Conservation (phyloP, 352 stramenopile species). For the Globisporangium cederbergense region DNA sequence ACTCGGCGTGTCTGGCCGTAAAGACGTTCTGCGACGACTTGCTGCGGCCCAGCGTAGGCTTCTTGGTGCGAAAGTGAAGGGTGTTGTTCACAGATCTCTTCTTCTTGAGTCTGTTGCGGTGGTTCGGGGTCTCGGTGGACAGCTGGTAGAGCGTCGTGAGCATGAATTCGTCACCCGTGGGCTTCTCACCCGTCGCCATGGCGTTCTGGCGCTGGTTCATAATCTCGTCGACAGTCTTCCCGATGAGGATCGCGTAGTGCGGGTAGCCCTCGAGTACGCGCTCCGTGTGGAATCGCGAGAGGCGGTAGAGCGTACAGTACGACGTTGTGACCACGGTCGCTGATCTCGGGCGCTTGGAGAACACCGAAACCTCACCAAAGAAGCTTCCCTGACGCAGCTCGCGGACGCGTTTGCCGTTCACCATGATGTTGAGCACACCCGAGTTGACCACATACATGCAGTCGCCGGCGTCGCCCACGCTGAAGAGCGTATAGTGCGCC, state of each 20-base stretch:
- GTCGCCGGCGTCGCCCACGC: slow-evolving; percentile 43
- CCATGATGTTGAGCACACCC: slow-evolving; percentile 54
- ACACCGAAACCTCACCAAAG: slow-evolving; percentile 66
- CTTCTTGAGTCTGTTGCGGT: slow-evolving; percentile 12
- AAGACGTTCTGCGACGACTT: slow-evolving; percentile 44
- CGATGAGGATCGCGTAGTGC: slow-evolving; percentile 39
- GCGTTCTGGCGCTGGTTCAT: slow-evolving; percentile 29
- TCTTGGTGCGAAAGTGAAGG: not conserved
- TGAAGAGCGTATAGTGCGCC: slow-evolving; percentile 46
- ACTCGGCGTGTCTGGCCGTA: slow-evolving; percentile 25
- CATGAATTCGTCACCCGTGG: slow-evolving; percentile 41
- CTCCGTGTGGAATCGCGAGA: slow-evolving; percentile 50
- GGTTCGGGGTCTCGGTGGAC: slow-evolving; percentile 16
- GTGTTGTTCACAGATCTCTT: not conserved
- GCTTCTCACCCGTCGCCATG: not conserved
- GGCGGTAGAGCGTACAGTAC: slow-evolving; percentile 63
- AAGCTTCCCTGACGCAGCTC: slow-evolving; percentile 58
- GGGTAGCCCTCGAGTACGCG: slow-evolving; percentile 56
- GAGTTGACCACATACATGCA: slow-evolving; percentile 74
- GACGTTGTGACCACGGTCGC: slow-evolving; percentile 52
- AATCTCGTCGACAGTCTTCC: slow-evolving; percentile 41
- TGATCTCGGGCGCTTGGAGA: slow-evolving; percentile 45
- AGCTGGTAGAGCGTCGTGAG: slow-evolving; percentile 52
- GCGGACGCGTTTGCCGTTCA: slow-evolving; percentile 45
- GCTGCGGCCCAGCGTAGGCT: slow-evolving; percentile 27